Evolutionary conservation across 2,329 filamentous ascomycete genomes (phyloP).

Genomic region (Cercospora sp.): DNA sequence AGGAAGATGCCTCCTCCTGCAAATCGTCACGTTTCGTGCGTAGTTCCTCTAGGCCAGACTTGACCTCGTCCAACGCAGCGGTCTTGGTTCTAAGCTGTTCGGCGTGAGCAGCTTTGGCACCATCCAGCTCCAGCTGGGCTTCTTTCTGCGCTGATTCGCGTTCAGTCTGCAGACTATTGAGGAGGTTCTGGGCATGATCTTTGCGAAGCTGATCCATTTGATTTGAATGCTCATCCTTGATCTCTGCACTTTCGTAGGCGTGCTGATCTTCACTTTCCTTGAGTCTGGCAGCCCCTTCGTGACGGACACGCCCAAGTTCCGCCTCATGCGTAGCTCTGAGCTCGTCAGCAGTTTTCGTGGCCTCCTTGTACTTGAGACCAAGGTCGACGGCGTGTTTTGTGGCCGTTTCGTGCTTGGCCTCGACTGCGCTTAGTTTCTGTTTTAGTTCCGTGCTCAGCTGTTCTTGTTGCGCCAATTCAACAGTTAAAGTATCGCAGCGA

Average conservation of each 20-base stretch:
- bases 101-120: background rate
- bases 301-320: constrained; percentile 3
- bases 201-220: background rate
- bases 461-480: constrained; percentile 19
- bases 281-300: background rate
- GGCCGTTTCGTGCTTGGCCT: constrained; percentile 15
- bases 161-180: background rate
- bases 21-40: background rate
- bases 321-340: background rate
- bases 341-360: background rate
- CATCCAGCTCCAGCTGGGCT: constrained; percentile 6
- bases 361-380: constrained; percentile 3
- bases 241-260: constrained; percentile 2
- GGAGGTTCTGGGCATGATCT: background rate
- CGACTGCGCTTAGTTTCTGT: constrained; percentile 24
- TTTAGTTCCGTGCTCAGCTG: constrained; percentile 18
- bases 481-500: constrained; percentile 16
- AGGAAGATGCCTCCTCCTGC: background rate
- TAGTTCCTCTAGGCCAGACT: background rate
- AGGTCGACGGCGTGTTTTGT: constrained; percentile 13
- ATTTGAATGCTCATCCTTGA: background rate
- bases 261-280: constrained; percentile 8
- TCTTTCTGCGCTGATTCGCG: constrained; percentile 7
- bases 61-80: constrained; percentile 15
- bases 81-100: background rate